Evolutionary conservation across 1,139 yeast genomes (phyloP).

Genomic region (Yamadazyma diospyri): DNA sequence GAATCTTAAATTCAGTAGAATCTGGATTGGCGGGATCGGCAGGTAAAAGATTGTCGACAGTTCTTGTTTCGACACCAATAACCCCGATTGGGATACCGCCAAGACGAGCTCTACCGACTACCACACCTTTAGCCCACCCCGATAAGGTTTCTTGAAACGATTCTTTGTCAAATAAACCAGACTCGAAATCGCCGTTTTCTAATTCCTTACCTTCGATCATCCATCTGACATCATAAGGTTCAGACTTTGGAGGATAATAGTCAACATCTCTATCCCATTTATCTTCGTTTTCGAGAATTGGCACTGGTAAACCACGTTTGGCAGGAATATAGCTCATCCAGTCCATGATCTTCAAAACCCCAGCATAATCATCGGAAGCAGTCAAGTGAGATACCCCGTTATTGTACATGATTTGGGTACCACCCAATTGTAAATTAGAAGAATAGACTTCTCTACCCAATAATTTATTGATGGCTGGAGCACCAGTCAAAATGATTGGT

Average conservation of each 20-base stretch:
- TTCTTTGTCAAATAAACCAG: slow-evolving; percentile 85
- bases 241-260: slow-evolving; percentile 68
- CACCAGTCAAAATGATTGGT: slow-evolving; percentile 97
- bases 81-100: slow-evolving; percentile 99
- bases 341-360: slow-evolving; percentile 89
- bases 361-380: slow-evolving; percentile 92
- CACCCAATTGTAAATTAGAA: slow-evolving; percentile 95
- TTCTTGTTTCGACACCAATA: slow-evolving; percentile 90
- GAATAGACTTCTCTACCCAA: slow-evolving; percentile 96
- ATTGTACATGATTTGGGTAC: slow-evolving; percentile 97
- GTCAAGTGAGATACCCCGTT: slow-evolving; percentile 98
- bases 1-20: slow-evolving; percentile 80
- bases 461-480: slow-evolving; percentile 95
- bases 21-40: slow-evolving; percentile 98
- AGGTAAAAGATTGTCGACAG: slow-evolving; percentile 84
- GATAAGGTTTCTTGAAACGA: slow-evolving; percentile 97
- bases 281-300: slow-evolving; percentile 79
- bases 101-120: slow-evolving; percentile 95
- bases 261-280: slow-evolving; percentile 93
- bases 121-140: slow-evolving; percentile 99
- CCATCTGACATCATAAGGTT: slow-evolving; percentile 90
- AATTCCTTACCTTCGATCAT: slow-evolving; percentile 80
- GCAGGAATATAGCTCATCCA: slow-evolving; percentile 98
- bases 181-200: slow-evolving; percentile 67
- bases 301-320: slow-evolving; percentile 85